Evolutionary conservation across 2,329 filamentous ascomycete genomes (phyloP), one percentile per base, ranked within the genome.

Genomic region (Thelonectria olida): DNA sequence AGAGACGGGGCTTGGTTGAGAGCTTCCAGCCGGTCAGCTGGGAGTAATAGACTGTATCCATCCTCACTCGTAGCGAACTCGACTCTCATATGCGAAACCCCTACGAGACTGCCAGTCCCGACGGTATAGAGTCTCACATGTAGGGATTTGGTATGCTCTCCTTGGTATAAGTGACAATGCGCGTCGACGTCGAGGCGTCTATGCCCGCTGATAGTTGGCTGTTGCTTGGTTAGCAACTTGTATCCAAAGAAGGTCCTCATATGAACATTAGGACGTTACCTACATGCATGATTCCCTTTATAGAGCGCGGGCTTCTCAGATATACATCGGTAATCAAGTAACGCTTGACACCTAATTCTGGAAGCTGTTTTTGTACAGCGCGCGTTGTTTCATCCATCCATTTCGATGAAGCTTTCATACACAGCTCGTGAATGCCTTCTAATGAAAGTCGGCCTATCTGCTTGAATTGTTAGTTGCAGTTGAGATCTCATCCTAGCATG

Each of bases 131-230:
- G 61, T 7, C 63, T 48, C 3, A 71, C 51, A 56, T 27, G 27
- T 73, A 25, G 2, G 34, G 9, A 19, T 28, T 12, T 44, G 54
- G 4, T 2, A 22, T 15, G 12, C 8, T 5, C 27, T 9, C 8
- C 27, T 28, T 13, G 63, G 41, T 6, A 39, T 31, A 2, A 64
- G 15, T 5, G 4, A 8, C 13, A 17, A n/a, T 62, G 56, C 5
- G 67, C 72, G 13, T 75, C 67, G 8, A 76, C 39, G 19, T 67
- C 66, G 13, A 74, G 67, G 20, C 31, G 50, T 20, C 66, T 67
- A 2, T 51, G 52, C 1, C 73, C 72, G 1, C 65, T 61, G n/a
- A 67, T 47, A 8, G 72, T 75, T 54, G 65, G 38, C 72, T 76
- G 19, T 23, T 15, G 5, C 8, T 8, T 7, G 5, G 47, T 58